Evolutionary conservation across 805 yeast genomes (phyloP).

Genomic region (Allodekkera sacchari): DNA sequence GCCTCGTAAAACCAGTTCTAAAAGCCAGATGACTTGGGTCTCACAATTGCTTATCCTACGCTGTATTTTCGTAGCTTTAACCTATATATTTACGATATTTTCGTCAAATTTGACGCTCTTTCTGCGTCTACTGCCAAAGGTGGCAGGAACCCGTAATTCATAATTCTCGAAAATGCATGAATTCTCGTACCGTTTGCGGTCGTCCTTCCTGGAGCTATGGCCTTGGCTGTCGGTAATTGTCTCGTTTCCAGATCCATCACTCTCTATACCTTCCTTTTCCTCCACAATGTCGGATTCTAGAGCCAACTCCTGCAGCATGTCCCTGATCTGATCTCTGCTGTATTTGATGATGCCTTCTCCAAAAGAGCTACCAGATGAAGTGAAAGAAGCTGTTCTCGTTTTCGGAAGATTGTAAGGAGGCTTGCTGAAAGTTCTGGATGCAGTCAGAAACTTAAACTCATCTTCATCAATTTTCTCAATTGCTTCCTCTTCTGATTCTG

Average conservation of each 20-base stretch:
- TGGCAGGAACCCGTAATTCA: constrained; percentile 17
- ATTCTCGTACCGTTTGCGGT: neutral
- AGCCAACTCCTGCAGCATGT: constrained; percentile 22
- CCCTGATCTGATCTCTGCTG: constrained; percentile 24
- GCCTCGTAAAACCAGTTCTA: no score
- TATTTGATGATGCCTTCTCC: constrained; percentile 29
- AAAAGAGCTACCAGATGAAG: constrained; percentile 28
- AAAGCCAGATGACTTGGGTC: no score
- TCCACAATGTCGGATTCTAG: constrained; percentile 9
- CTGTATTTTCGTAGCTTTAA: neutral
- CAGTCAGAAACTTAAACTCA: neutral
- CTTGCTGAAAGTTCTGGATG: neutral
- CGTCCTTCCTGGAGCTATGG: neutral
- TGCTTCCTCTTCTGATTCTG: constrained; percentile 10
- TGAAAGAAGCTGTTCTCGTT: constrained; percentile 20
- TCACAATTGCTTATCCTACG: no score
- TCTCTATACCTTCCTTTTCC: constrained; percentile 7
- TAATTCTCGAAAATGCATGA: constrained; percentile 4
- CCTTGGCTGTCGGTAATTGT: constrained; percentile 4
- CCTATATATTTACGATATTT: constrained; percentile 1
- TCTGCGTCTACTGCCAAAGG: constrained; percentile 17
- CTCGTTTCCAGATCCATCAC: constrained; percentile 5
- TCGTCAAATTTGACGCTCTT: constrained; percentile 26
- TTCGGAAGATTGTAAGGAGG: neutral
- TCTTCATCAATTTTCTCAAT: constrained; percentile 7